Evolutionary conservation across 2,329 filamentous ascomycete species (phyloP), one percentile per base, ranked within the genome.

Genomic region (Fusarium compactum): DNA sequence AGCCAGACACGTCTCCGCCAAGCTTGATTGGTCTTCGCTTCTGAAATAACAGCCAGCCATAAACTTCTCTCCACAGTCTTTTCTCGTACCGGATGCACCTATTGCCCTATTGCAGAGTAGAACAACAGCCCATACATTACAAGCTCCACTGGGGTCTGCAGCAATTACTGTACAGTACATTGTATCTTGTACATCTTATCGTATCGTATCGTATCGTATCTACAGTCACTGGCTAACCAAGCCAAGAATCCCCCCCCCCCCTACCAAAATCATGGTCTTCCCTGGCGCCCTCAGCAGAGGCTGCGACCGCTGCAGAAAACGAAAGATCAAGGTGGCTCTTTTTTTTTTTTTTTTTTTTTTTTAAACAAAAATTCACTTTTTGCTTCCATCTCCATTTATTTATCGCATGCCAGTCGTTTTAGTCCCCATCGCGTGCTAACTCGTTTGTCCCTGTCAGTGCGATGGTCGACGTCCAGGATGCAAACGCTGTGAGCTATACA

Each of bases 401-500:
- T 7, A n/a, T 18, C 32, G 22, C 24, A 22, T 27, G 32, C 32
- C 32, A 20, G n/a, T 8, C 18, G 25, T 46, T 29, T 20, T 20
- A 38, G 24, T n/a, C 9, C 29, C 34, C 22, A 20, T 29, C 16
- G 7, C n/a, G 12, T 47, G 18, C 45, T 62, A 30, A 60, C 45
- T 29, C 32, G 25, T 20, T 24, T 25, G 11, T 22, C n/a, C 22
- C 30, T 44, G 14, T n/a, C 41, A 70, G 67, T 70, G 67, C 8
- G 66, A 70, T 48, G 66, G 56, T 10, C 44, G 66, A 45, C 62
- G 67, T 22, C 67, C 66, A 22, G 62, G 62, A 55, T 70, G 67
- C 43, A 64, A 55, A 45, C 66, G 67, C 9, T 70, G 67, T 22
- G 67, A 70, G 44, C 44, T 69, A 10, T 69, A 69, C 56, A 59